Evolutionary conservation across 2,329 filamentous ascomycete genomes (phyloP).

Genomic region (Apiospora hydei): DNA sequence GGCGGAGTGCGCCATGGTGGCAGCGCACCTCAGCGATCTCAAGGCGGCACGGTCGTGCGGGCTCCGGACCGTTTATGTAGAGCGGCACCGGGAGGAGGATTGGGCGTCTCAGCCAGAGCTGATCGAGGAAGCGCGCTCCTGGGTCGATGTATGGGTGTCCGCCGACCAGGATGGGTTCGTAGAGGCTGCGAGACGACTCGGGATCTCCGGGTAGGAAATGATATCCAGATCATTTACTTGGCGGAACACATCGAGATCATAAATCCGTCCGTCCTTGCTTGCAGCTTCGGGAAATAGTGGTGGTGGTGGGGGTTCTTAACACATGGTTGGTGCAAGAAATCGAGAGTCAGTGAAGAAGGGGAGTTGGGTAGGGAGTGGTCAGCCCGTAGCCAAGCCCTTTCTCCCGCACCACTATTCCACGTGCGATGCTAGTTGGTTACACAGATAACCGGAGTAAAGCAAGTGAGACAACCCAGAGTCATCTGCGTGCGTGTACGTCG

Average conservation of each 20-base stretch:
- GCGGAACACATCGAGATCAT: neutral
- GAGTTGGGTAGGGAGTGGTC: neutral
- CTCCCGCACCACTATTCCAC: slow-evolving; percentile 14
- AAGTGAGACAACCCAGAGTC: slow-evolving; percentile 11
- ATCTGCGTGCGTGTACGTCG: neutral
- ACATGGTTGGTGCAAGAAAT: slow-evolving; percentile 1
- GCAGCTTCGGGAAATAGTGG: neutral
- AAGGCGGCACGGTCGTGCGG: slow-evolving; percentile 70
- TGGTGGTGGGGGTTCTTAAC: neutral
- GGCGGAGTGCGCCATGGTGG: slow-evolving; percentile 76
- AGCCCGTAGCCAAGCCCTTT: slow-evolving; percentile 9
- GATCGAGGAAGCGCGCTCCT: slow-evolving; percentile 60
- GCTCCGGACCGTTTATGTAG: slow-evolving; percentile 76
- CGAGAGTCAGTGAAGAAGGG: neutral
- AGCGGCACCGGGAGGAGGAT: slow-evolving; percentile 70
- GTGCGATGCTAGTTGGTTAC: slow-evolving; percentile 9
- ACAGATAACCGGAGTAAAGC: slow-evolving; percentile 9
- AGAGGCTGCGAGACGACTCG: slow-evolving; percentile 58
- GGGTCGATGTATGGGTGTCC: slow-evolving; percentile 71
- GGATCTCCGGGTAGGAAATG: slow-evolving; percentile 29
- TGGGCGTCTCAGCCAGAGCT: slow-evolving; percentile 59
- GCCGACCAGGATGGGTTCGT: slow-evolving; percentile 58
- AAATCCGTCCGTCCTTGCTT: neutral
- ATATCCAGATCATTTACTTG: neutral
- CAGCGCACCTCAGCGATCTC: slow-evolving; percentile 76